Percentiles rank a stretch among this genome's conserved stretches.
Conservation (phyloP, 805 yeast genomes). For the Nakazawaea pomicola region DNA sequence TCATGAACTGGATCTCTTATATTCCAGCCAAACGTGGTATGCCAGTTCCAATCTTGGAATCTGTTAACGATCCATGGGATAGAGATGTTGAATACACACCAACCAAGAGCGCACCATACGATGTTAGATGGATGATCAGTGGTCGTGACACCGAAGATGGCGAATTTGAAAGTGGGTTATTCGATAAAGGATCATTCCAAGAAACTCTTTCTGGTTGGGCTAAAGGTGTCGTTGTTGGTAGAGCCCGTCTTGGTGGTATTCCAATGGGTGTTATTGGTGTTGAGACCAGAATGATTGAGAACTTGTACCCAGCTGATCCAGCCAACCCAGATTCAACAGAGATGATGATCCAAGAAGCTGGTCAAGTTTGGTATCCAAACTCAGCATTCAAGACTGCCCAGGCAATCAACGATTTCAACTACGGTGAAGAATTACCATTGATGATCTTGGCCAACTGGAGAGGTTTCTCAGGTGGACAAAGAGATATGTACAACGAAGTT, state of each 20-base stretch:
- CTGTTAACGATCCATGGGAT: conserved; percentile 81
- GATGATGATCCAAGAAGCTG: conserved; percentile 85
- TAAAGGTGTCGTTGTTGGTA: conserved; percentile 95
- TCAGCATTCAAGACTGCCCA: conserved; percentile 99
- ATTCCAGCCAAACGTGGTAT: conserved; percentile 85
- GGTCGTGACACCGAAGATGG: conserved; percentile 73
- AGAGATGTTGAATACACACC: conserved; percentile 86
- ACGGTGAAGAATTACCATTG: conserved; percentile 96
- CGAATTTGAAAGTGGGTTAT: conserved; percentile 83
- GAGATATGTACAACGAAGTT: conserved; percentile 98
- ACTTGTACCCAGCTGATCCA: conserved; percentile 94
- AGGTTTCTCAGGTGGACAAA: conserved; percentile 99
- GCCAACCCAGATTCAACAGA: conserved; percentile 96
- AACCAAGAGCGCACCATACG: conserved; percentile 65
- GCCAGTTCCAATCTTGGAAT: conserved; percentile 86
- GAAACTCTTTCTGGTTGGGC: conserved; percentile 99
- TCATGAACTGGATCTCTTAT: conserved; percentile 92
- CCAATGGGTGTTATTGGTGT: conserved; percentile 98
- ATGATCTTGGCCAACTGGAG: conserved; percentile 99
- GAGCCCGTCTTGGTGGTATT: conserved; percentile 98
- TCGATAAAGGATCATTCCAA: conserved; percentile 89
- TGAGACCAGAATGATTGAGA: conserved; percentile 86
- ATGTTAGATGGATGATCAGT: conserved; percentile 90
- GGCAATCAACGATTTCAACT: conserved; percentile 94
- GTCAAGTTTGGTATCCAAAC: conserved; percentile 99